phyloP scores from a whole-genome alignment of 352 stramenopile genomes.

The Phytopythium helicoides region DNA sequence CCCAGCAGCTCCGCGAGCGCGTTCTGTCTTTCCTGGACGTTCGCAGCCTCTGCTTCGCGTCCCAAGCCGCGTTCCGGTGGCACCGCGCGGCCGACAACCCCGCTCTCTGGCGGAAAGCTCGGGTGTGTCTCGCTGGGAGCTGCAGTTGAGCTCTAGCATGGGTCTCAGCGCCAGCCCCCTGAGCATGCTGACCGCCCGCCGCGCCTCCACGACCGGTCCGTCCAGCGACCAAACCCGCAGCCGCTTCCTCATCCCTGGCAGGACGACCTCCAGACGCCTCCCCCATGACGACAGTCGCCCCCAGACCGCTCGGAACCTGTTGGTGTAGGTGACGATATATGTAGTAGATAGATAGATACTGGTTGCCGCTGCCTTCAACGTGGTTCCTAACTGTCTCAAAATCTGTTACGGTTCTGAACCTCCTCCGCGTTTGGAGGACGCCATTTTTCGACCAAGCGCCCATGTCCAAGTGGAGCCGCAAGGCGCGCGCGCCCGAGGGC shows the following conservation, averaged over 20 bases:
- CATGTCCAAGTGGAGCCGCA: conserved; percentile 90
- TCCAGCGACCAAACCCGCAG: not conserved
- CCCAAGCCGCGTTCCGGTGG: conserved; percentile 71
- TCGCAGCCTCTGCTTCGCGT: conserved; percentile 51
- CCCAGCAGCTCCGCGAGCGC: conserved; percentile 48
- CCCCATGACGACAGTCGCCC: not conserved
- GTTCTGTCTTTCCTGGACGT: conserved; percentile 70
- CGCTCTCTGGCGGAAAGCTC: conserved; percentile 56
- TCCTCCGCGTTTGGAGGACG: too few species aligned
- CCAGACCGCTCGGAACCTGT: too few species aligned
- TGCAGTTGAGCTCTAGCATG: conserved; percentile 56
- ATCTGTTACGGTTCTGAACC: too few species aligned
- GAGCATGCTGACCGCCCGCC: conserved; percentile 14
- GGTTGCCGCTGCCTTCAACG: too few species aligned
- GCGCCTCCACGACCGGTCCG: not conserved
- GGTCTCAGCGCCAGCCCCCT: conserved; percentile 44
- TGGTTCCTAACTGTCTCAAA: too few species aligned
- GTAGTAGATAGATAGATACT: too few species aligned
- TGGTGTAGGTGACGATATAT: too few species aligned
- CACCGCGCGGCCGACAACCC: conserved; percentile 63
- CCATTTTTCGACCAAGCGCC: too few species aligned
- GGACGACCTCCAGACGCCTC: not conserved
- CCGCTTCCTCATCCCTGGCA: conserved; percentile 2
- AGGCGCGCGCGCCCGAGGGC: conserved; percentile 86
- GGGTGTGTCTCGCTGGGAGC: conserved; percentile 70